phyloP scores from a whole-genome alignment of 495 filamentous ascomycete species.

The Hypomontagnella submonticulosa region DNA sequence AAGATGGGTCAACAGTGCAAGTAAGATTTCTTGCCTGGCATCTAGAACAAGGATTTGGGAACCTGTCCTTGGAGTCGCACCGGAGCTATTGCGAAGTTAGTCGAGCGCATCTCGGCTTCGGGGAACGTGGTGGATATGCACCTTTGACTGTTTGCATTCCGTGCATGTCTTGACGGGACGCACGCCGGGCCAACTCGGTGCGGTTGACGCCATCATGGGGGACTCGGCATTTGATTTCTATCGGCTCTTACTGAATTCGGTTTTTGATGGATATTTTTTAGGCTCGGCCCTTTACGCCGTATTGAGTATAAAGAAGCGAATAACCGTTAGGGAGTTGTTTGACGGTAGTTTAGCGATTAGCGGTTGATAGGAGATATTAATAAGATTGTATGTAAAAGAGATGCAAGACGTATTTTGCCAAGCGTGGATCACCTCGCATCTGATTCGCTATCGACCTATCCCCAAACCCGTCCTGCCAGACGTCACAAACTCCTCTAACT shows the following conservation, averaged over 20 bases:
- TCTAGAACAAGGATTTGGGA: slow-evolving; percentile 47
- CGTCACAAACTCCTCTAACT: slow-evolving; percentile 13
- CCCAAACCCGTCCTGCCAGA: slow-evolving; percentile 16
- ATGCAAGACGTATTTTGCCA: slow-evolving; percentile 24
- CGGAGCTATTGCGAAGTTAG: slow-evolving; percentile 39
- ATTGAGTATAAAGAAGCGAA: slow-evolving; percentile 14
- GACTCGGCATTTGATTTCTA: slow-evolving; percentile 8
- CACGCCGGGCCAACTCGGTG: slow-evolving; percentile 38
- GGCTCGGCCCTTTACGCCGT: slow-evolving; percentile 1
- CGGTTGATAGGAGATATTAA: slow-evolving; percentile 29
- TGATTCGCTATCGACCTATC: slow-evolving; percentile 33
- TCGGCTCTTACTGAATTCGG: not conserved
- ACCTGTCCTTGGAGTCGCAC: slow-evolving; percentile 48
- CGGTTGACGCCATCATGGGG: slow-evolving; percentile 33
- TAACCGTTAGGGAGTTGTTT: slow-evolving; percentile 9
- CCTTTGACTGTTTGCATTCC: slow-evolving; percentile 51
- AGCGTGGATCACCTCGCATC: slow-evolving; percentile 16
- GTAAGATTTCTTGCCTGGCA: slow-evolving; percentile 42
- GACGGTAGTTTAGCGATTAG: slow-evolving; percentile 17
- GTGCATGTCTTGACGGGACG: slow-evolving; percentile 47
- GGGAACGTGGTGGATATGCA: slow-evolving; percentile 6
- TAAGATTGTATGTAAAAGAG: slow-evolving; percentile 24
- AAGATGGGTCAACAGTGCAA: slow-evolving; percentile 47
- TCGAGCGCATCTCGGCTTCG: not conserved
- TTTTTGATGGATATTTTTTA: not conserved